phyloP scores from a whole-genome alignment of 345 rosid species.

The Acer campestre region DNA sequence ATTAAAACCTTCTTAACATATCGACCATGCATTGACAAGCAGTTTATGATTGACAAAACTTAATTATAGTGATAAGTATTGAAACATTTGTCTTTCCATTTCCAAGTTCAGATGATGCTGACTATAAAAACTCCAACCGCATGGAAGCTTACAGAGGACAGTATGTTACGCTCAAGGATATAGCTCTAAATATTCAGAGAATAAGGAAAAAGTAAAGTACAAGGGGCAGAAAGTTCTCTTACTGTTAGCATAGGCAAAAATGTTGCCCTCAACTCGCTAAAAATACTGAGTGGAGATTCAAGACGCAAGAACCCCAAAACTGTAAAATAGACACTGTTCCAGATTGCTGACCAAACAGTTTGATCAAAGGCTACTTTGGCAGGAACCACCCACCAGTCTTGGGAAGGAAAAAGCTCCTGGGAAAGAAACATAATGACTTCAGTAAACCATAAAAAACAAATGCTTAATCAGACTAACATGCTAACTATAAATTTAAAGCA shows the following conservation, averaged over 20 bases:
- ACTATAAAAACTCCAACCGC: not conserved
- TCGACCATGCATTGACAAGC: not conserved
- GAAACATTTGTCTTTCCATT: not conserved
- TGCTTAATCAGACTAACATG: not conserved
- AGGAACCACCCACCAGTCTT: constrained; percentile 99
- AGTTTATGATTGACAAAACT: not conserved
- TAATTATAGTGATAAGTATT: not conserved
- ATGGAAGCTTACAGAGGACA: not conserved
- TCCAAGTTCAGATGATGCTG: not conserved
- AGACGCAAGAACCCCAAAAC: constrained; percentile 76
- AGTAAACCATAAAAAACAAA: not conserved
- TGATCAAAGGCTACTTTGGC: constrained; percentile 87
- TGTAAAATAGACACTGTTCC: constrained; percentile 86
- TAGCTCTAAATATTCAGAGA: not conserved
- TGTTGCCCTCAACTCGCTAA: constrained; percentile 69
- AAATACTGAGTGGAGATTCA: constrained; percentile 73
- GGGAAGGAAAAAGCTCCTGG: constrained; percentile 80
- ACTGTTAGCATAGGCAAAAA: constrained; percentile 91
- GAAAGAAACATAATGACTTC: not conserved
- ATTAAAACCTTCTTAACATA: not conserved
- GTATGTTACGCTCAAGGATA: constrained; percentile 6
- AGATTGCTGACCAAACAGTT: constrained; percentile 88
- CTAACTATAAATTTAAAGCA: not conserved
- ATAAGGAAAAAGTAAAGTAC: constrained; percentile 4
- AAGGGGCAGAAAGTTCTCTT: constrained; percentile 28